Base-by-base conservation (phyloP, 2,329 filamentous ascomycete genomes). In the Cladophialophora chaetospira region DNA sequence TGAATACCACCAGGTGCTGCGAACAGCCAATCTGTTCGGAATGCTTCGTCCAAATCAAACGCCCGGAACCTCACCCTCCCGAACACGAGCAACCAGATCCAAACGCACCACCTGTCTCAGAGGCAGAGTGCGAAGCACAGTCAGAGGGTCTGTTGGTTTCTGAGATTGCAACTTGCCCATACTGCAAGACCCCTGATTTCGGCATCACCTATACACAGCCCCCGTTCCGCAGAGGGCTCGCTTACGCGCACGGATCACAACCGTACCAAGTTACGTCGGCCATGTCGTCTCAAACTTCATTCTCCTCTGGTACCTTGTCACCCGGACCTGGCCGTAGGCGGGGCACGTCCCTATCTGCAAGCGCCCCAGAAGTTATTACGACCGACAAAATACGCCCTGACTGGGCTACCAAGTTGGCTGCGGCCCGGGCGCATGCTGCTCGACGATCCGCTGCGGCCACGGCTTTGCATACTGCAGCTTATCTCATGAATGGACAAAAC, bases 11-110 rank as follows among this genome's bases (percentile, higher is more conserved):
- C 0, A 82, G 94, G 64, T 99, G 94, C 71, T 99, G 94, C 72
- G 91, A 96, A 67, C 94, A 99, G 71, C 82, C 89, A 4, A 97
- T 99, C 61, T 99, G 94, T 75, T 97, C 92, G 38, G 94, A 99
- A 75, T 99, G 94, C 72, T 99, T 99, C 68, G 94, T 99, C 3
- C 94, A 99, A 72, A 99, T 99, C 71, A 97, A 97, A 72, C 85
- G 94, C 38, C 87, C 91, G 3, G 93, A 99, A 63, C 92, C 91
- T 8, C 90, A 97, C 71, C 85, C 91, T 35, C 90, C 91, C 1
- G 90, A 96, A 70, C 89, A 94, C 68, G 81, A 82, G 25, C 72
- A 76, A 46, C 62, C 70, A 42, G 76, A 80, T 55, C 69, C 74
- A 6, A 74, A 73, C 62, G 67, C 71, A 35, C 66, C 71, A 5